Base-by-base conservation (phyloP, 805 yeast genomes). In the Wickerhamomyces rabaulensis region DNA sequence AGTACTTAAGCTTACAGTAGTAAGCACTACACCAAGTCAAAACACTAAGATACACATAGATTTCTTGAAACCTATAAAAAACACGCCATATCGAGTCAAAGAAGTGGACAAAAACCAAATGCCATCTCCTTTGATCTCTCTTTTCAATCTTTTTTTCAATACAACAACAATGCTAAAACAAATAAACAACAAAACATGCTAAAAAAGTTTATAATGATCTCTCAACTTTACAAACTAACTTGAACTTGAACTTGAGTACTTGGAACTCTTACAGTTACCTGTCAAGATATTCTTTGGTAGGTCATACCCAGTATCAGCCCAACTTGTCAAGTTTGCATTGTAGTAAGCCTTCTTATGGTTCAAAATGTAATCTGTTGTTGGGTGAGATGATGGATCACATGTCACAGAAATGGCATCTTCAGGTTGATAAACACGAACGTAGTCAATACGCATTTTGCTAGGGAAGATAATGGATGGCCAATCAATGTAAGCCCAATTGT, bases 341-440 rank as follows among this genome's bases (percentile, higher is more conserved):
- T 53, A 50, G 49, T 75, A 76, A 4, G 76, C 71, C 45, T 68
- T 64, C 22, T 40, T 17, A 56, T 76, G 80, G 20, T 42, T 41
- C 22, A 65, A 57, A 41, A 76, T 76, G 57, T 76, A 76, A 47
- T 70, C 70, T 33, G 55, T 44, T 1, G 80, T 76, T 40, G 80
- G 80, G 52, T 60, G 65, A 47, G 63, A 75, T 1, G 48, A 61
- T 1, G 81, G 80, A 55, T 76, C 79, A 61, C 81, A 76, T 2
- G 76, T 68, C 15, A 74, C 41, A 48, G 63, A 64, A 37, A 64
- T 59, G 20, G 51, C 49, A 49, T 69, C 74, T 35, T 58, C 55
- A 4, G 80, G 80, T 58, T 76, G 80, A 56, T 76, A 76, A 8
- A 75, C 44, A 39, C 80, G 62, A 25, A 75, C 78, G 47, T 69